phyloP scores from a whole-genome alignment of 75 land plant species.

The Sequoia sempervirens region DNA sequence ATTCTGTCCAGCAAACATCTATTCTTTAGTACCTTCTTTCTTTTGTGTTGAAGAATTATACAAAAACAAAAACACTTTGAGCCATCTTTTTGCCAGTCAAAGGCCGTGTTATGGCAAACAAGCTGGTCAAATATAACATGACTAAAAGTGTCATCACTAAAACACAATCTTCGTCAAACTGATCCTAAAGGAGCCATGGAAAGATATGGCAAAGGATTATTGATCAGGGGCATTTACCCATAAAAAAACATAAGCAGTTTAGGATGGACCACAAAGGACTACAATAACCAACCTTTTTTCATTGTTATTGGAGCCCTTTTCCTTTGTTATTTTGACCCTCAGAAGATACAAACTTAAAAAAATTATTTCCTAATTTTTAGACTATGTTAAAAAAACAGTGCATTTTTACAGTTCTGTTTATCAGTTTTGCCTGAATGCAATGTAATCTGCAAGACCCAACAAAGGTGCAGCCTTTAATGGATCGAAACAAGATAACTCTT shows the following conservation, averaged over 20 bases:
- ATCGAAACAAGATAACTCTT: constrained; percentile 57
- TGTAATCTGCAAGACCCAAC: constrained; percentile 70
- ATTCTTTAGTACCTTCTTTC: background rate
- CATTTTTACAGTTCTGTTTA: background rate
- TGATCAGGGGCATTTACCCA: background rate
- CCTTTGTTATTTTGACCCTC: background rate
- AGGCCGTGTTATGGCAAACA: background rate
- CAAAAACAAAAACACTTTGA: background rate
- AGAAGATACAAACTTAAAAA: background rate
- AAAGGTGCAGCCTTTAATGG: constrained; percentile 63
- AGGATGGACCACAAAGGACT: background rate
- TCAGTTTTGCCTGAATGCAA: constrained; percentile 37
- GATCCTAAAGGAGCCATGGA: background rate
- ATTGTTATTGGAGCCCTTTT: background rate
- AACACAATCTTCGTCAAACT: background rate
- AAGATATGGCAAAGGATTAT: background rate
- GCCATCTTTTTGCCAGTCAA: background rate
- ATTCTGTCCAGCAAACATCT: background rate
- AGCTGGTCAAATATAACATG: background rate
- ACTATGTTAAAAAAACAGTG: background rate
- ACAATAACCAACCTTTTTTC: background rate
- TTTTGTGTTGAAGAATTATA: background rate
- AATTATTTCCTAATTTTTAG: background rate
- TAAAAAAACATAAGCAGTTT: background rate
- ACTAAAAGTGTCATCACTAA: background rate